Percentiles rank a stretch among this genome's conserved stretches.
Evolutionary conservation across 2,329 filamentous ascomycete genomes (phyloP).

Genomic region (Verticillium isaacii): DNA sequence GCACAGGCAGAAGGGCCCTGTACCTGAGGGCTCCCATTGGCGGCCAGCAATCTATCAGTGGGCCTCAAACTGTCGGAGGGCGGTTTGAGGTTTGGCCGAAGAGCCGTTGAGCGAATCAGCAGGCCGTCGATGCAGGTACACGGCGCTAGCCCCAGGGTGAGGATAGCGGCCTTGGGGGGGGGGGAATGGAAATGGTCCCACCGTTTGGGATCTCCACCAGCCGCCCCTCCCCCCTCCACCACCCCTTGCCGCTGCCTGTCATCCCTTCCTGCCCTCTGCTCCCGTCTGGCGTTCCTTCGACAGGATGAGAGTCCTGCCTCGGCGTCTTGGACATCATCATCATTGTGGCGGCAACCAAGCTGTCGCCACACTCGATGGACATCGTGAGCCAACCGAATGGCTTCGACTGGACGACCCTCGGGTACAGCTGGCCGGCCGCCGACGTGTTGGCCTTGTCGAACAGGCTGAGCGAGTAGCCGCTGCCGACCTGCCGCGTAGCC

Average conservation of each 20-base stretch:
- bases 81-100: neutral
- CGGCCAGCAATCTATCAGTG: neutral
- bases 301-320: neutral
- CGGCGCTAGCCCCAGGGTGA: neutral
- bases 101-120: neutral
- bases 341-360: neutral
- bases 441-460: neutral
- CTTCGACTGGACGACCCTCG: neutral
- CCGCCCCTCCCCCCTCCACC: no score
- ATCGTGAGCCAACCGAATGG: neutral
- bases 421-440: neutral
- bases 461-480: neutral
- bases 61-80: neutral
- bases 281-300: neutral
- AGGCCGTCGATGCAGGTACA: conserved; percentile 1
- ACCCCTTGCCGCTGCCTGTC: neutral
- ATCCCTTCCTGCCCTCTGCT: neutral
- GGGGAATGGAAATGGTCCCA: neutral
- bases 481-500: neutral
- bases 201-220: neutral
- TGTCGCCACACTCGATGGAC: neutral
- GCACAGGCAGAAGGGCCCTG: neutral
- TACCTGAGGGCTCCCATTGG: neutral
- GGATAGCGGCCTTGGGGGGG: neutral
- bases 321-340: neutral